Evolutionary conservation across 768 basidiomycete genomes (phyloP).

Genomic region (Russula ochroleuca): DNA sequence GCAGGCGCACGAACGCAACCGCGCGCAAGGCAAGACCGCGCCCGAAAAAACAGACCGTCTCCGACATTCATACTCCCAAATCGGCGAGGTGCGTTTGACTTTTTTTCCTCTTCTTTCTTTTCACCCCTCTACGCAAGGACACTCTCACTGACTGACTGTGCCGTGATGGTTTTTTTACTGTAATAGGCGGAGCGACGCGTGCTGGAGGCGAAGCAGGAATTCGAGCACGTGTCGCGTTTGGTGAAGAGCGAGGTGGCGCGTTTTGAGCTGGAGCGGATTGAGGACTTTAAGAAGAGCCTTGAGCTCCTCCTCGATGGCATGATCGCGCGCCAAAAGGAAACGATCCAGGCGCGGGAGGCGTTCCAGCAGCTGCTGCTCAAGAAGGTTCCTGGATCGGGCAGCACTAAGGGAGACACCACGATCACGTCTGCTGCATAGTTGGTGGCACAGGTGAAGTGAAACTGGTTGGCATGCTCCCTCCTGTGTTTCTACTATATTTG

Average conservation of each 20-base stretch:
- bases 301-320: constrained; percentile 84
- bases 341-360: constrained; percentile 34
- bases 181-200: constrained; percentile 78
- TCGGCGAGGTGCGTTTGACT: constrained; percentile 62
- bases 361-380: constrained; percentile 27
- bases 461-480: neutral
- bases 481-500: neutral
- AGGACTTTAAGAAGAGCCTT: constrained; percentile 85
- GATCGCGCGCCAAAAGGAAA: constrained; percentile 78
- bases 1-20: constrained; percentile 74
- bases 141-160: neutral
- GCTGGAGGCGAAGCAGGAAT: constrained; percentile 80
- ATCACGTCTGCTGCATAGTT: constrained; percentile 8
- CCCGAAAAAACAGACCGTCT: constrained; percentile 50
- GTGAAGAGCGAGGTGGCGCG: constrained; percentile 86
- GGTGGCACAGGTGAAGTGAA: neutral
- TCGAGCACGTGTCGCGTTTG: constrained; percentile 80
- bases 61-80: constrained; percentile 67
- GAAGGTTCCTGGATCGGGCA: constrained; percentile 23
- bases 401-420: constrained; percentile 7
- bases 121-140: neutral
- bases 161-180: no score
- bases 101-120: neutral
- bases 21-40: constrained; percentile 68
- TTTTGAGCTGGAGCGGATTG: constrained; percentile 90